A percentile compares a stretch with the other conserved stretches of the same genome.
These are phyloP conservation scores for Aegilops umbellulata DNA, from an alignment of 176 grass and related monocot genomes.

Conservation along the genomic window DNA sequence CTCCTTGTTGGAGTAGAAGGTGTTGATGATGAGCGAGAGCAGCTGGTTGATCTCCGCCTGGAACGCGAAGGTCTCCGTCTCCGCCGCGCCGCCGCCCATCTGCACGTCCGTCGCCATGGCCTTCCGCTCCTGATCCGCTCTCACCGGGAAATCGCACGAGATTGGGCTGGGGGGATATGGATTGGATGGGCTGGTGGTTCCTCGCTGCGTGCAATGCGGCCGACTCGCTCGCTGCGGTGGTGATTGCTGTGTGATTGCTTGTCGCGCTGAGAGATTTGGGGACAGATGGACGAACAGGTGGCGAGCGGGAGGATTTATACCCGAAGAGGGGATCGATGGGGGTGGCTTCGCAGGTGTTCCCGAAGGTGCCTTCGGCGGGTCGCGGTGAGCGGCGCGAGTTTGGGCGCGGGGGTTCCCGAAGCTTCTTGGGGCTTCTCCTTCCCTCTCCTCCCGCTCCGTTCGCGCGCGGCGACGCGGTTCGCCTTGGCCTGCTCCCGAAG, in stretches of 20 bases:
- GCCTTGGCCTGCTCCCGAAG: background rate
- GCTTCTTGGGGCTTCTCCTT: background rate
- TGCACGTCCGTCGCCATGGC: constrained; percentile 14
- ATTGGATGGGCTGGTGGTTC: too few species aligned
- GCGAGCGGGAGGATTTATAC: background rate
- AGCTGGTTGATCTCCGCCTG: constrained; percentile 72
- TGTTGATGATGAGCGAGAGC: constrained; percentile 66
- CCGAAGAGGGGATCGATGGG: background rate
- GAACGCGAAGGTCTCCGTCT: constrained; percentile 64
- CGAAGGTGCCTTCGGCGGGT: background rate
- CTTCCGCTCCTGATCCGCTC: too few species aligned
- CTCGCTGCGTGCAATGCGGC: too few species aligned
- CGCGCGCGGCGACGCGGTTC: background rate
- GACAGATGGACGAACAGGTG: background rate
- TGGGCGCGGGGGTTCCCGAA: background rate
- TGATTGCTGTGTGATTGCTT: background rate
- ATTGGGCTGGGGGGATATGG: too few species aligned
- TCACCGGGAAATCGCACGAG: too few species aligned
- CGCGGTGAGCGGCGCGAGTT: background rate
- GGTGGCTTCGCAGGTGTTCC: background rate
- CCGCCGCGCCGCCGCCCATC: constrained; percentile 23
- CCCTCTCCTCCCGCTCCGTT: background rate
- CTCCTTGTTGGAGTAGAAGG: constrained; percentile 76
- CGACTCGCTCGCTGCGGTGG: too few species aligned
- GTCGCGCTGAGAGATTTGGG: background rate